Evolutionary conservation across 257 asterid species (phyloP).

Genomic region (Forsythia suspensa): DNA sequence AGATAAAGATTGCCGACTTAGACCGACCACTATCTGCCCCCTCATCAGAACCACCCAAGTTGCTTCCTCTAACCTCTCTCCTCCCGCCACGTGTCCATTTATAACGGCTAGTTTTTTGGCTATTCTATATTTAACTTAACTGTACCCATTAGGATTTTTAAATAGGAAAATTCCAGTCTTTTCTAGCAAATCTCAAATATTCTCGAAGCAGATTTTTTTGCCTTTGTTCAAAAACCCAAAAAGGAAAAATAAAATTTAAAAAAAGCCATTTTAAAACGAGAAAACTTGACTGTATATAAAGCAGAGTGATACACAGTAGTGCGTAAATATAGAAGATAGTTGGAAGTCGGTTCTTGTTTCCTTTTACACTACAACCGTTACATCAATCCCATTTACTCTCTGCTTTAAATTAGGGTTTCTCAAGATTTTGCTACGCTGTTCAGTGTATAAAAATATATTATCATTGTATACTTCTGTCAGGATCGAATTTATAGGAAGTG

Average conservation of each 20-base stretch:
- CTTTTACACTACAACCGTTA: conserved; percentile 34
- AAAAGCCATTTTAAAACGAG: not conserved
- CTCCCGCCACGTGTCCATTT: conserved; percentile 31
- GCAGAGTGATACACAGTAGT: not conserved
- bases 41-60: conserved; percentile 32
- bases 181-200: conserved; percentile 24
- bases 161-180: conserved; percentile 31
- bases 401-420: conserved; percentile 32
- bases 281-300: not conserved
- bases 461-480: not conserved
- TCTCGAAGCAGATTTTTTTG: conserved; percentile 8
- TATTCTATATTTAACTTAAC: not conserved
- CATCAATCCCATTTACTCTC: conserved; percentile 40
- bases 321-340: conserved; percentile 9
- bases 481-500: not conserved
- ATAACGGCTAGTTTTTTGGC: conserved; percentile 60
- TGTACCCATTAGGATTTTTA: conserved; percentile 5
- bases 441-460: not conserved
- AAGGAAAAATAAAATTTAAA: not conserved
- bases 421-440: not conserved
- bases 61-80: conserved; percentile 28
- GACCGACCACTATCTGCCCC: conserved; percentile 53
- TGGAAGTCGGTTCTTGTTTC: conserved; percentile 25
- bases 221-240: not conserved
- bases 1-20: conserved; percentile 42